A percentile compares a stretch with the other conserved stretches of the same genome.
Evolutionary conservation across 345 rosid species (phyloP).

Genomic region (Eutrema japonicum): DNA sequence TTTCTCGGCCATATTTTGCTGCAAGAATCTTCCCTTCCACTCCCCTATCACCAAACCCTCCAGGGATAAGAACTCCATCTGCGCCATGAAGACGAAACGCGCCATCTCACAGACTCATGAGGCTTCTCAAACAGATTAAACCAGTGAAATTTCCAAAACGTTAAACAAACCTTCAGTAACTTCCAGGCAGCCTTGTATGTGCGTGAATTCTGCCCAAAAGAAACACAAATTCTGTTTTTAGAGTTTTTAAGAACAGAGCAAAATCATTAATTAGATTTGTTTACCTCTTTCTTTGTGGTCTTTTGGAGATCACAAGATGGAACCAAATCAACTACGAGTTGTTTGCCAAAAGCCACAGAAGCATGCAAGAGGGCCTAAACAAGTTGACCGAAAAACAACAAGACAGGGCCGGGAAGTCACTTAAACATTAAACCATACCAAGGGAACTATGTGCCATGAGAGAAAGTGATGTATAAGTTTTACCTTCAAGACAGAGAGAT

Average conservation of each 20-base stretch:
- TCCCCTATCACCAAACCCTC: constrained; percentile 97
- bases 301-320: constrained; percentile 88
- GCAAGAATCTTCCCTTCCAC: constrained; percentile 92
- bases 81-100: constrained; percentile 54
- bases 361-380: constrained; percentile 93
- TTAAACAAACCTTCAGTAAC: constrained; percentile 63
- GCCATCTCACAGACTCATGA: neutral
- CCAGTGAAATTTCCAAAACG: neutral
- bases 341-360: constrained; percentile 67
- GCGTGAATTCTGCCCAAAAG: constrained; percentile 52
- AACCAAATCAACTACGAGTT: constrained; percentile 86
- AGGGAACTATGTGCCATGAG: neutral
- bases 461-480: neutral
- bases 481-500: constrained; percentile 87
- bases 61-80: constrained; percentile 89
- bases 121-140: neutral
- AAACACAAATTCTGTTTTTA: neutral
- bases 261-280: constrained; percentile 8
- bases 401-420: neutral
- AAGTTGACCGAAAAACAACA: neutral
- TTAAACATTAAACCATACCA: constrained; percentile 2
- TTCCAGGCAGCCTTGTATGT: constrained; percentile 78
- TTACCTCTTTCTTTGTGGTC: constrained; percentile 57
- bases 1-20: constrained; percentile 85
- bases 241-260: constrained; percentile 15